Conservation (phyloP, 495 filamentous ascomycete species). For the Rusavskia elegans region DNA sequence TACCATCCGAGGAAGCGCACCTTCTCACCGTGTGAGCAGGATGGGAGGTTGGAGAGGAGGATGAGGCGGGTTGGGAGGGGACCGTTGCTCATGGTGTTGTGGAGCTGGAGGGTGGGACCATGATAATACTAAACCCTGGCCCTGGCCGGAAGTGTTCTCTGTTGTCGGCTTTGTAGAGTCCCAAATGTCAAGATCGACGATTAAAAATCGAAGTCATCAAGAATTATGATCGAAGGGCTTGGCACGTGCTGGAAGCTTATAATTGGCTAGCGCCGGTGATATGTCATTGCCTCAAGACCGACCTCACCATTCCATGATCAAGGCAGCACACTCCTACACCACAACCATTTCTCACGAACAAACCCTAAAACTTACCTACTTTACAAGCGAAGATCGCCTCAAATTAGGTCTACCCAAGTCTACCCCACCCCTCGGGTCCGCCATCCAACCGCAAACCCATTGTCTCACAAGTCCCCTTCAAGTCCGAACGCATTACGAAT, state of each 20-base stretch:
- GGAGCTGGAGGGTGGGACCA: background rate
- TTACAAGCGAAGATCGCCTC: no score
- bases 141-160: no score
- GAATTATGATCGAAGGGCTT: background rate
- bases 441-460: no score
- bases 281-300: slow-evolving; percentile 1
- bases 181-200: no score
- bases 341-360: background rate
- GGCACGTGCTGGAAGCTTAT: slow-evolving; percentile 1
- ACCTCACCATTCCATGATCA: background rate
- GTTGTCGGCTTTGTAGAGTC: no score
- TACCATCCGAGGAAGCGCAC: slow-evolving; percentile 89
- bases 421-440: no score
- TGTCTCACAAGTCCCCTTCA: background rate
- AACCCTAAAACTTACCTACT: no score
- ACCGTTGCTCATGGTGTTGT: slow-evolving; percentile 30
- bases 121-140: background rate
- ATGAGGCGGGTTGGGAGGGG: slow-evolving; percentile 50
- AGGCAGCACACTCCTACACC: background rate
- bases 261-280: slow-evolving; percentile 4
- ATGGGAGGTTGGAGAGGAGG: slow-evolving; percentile 47
- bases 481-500: background rate
- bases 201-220: no score
- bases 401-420: no score
- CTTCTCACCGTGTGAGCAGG: slow-evolving; percentile 45